Percentiles rank a stretch among this genome's conserved stretches.
These are phyloP conservation scores for Yarrowia sp. DNA, from an alignment of 805 yeast species.

Conservation along the genomic window DNA sequence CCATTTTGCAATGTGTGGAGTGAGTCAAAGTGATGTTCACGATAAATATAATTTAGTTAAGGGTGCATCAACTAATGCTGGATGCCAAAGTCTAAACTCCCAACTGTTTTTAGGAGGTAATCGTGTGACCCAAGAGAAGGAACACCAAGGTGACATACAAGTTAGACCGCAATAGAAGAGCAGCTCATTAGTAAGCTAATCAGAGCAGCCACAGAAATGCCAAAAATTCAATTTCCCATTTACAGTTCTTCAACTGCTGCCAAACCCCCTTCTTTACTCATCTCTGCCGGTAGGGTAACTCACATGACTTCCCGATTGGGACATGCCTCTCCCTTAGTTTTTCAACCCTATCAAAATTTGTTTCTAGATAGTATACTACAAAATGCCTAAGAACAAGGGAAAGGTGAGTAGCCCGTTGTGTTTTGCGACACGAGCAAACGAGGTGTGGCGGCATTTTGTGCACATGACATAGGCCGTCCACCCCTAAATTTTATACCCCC, in stretches of 20 bases:
- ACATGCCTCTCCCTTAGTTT: slow-evolving; percentile 27
- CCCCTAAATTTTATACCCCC: not conserved
- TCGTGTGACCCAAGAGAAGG: not conserved
- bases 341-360: slow-evolving; percentile 37
- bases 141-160: too few relatives aligned
- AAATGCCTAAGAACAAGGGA: slow-evolving; percentile 81
- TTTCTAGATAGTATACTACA: slow-evolving; percentile 41
- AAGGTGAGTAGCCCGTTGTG: slow-evolving; percentile 53
- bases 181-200: too few relatives aligned
- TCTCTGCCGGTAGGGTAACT: slow-evolving; percentile 34
- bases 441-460: not conserved
- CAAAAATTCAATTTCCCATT: too few relatives aligned
- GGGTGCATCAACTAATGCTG: slow-evolving; percentile 24
- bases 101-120: not conserved
- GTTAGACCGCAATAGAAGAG: too few relatives aligned
- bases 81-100: slow-evolving; percentile 11
- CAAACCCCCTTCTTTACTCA: slow-evolving; percentile 1
- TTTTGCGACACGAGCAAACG: not conserved
- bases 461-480: not conserved
- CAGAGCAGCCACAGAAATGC: too few relatives aligned
- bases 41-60: not conserved
- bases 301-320: slow-evolving; percentile 39
- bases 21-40: not conserved
- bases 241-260: not conserved
- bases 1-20: slow-evolving; percentile 58